phyloP scores from a whole-genome alignment of 768 basidiomycete species.

The Tulasnella sp. region DNA sequence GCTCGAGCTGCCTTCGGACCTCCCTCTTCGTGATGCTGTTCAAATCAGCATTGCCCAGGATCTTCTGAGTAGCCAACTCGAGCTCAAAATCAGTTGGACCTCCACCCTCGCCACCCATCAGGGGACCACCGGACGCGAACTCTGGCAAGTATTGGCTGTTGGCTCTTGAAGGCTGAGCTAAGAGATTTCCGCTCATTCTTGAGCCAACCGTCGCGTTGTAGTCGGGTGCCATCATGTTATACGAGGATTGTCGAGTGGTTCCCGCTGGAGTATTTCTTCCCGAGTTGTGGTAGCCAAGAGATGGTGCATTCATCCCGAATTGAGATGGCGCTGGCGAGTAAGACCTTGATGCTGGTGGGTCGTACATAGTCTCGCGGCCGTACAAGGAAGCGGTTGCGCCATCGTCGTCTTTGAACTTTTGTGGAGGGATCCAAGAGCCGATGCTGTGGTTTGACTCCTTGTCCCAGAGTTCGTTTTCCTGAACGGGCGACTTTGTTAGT shows the following conservation, averaged over 20 bases:
- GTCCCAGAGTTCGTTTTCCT: conserved; percentile 97
- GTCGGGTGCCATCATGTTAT: conserved; percentile 27
- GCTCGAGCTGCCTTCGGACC: conserved; percentile 73
- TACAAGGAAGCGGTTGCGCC: conserved; percentile 73
- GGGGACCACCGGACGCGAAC: conserved; percentile 27
- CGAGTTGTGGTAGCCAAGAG: conserved; percentile 1
- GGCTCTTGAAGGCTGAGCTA: conserved; percentile 44
- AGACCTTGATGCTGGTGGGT: conserved; percentile 42
- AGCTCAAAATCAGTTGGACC: conserved; percentile 56
- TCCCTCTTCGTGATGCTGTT: conserved; percentile 88
- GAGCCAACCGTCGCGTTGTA: background rate
- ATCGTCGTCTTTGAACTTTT: conserved; percentile 50
- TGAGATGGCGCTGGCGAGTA: conserved; percentile 71
- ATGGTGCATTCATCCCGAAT: conserved; percentile 26
- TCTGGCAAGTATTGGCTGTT: conserved; percentile 62
- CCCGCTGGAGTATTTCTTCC: conserved; percentile 20
- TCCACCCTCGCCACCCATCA: conserved; percentile 15
- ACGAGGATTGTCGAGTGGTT: conserved; percentile 39
- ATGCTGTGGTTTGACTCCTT: conserved; percentile 94
- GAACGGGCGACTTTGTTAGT: conserved; percentile 5
- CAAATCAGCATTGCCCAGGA: conserved; percentile 70
- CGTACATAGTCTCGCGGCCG: conserved; percentile 80
- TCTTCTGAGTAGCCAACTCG: conserved; percentile 59
- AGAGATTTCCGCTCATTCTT: conserved; percentile 4
- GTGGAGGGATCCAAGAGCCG: conserved; percentile 81